A percentile compares a stretch with the other conserved stretches of the same genome.
phyloP scores from a whole-genome alignment of 2,329 filamentous ascomycete species.

The Diaporthe citriasiana region DNA sequence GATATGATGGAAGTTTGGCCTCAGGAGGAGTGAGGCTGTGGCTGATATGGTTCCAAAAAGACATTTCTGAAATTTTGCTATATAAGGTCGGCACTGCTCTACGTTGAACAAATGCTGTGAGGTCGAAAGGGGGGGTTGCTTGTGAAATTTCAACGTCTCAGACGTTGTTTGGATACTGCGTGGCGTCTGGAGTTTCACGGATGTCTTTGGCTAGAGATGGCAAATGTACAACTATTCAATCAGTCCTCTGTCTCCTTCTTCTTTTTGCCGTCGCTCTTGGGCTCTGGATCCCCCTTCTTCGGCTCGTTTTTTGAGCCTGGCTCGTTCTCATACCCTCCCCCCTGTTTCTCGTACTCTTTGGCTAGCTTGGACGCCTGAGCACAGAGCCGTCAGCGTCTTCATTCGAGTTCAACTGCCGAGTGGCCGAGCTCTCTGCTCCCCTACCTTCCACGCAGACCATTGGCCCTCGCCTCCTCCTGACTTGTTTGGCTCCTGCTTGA shows the following conservation, averaged over 20 bases:
- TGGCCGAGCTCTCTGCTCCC: not conserved
- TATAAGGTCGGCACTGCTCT: not conserved
- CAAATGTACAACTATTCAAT: conserved; percentile 37
- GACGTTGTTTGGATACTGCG: conserved; percentile 10
- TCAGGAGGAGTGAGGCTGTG: conserved; percentile 45
- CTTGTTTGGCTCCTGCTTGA: conserved; percentile 59
- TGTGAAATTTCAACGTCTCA: not conserved
- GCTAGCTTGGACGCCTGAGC: conserved; percentile 54
- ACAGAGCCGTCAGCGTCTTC: conserved; percentile 29
- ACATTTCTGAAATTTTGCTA: not conserved
- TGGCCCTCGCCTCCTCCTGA: conserved; percentile 57
- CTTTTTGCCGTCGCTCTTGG: conserved; percentile 42
- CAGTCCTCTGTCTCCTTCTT: conserved; percentile 37
- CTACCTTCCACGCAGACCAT: conserved; percentile 56
- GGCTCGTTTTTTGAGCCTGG: conserved; percentile 56
- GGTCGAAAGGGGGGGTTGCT: not conserved
- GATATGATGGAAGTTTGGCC: conserved; percentile 66
- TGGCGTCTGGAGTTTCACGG: conserved; percentile 1
- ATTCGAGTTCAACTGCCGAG: not conserved
- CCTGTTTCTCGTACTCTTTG: conserved; percentile 59
- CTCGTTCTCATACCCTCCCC: conserved; percentile 57
- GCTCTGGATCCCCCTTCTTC: conserved; percentile 39
- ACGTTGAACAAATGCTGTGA: not conserved
- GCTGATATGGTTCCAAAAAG: not conserved
- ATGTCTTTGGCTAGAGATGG: not conserved